Conservation (phyloP, 176 grass and related monocot species). For the Triticum aestivum region IWGSC_CS_RefSeq_v2.1 NC_057813.1:694184829-694185328, state of each 20-base stretch:
- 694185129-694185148: slow-evolving; percentile 65
- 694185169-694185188: slow-evolving; percentile 71
- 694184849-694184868: slow-evolving; percentile 64
- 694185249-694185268: slow-evolving; percentile 60
- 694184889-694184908: slow-evolving; percentile 86
- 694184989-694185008: neutral
- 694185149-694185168: slow-evolving; percentile 46
- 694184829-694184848: slow-evolving; percentile 23
- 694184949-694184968: neutral
- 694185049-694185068: slow-evolving; percentile 71
- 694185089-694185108: slow-evolving; percentile 68
- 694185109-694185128: slow-evolving; percentile 63
- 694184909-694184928: slow-evolving; percentile 16
- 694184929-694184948: neutral
- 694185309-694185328: neutral
- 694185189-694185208: slow-evolving; percentile 73
- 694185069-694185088: slow-evolving; percentile 78
- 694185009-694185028: neutral
- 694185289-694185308: slow-evolving; percentile 38
- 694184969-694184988: neutral
- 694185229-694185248: slow-evolving; percentile 68
- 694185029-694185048: slow-evolving; percentile 88
- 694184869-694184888: slow-evolving; percentile 61
- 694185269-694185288: slow-evolving; percentile 20
- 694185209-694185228: slow-evolving; percentile 45